Percentiles rank a stretch among this genome's conserved stretches.
Evolutionary conservation across 768 basidiomycete genomes (phyloP).

Genomic region (Coprinopsis marcescibilis): DNA sequence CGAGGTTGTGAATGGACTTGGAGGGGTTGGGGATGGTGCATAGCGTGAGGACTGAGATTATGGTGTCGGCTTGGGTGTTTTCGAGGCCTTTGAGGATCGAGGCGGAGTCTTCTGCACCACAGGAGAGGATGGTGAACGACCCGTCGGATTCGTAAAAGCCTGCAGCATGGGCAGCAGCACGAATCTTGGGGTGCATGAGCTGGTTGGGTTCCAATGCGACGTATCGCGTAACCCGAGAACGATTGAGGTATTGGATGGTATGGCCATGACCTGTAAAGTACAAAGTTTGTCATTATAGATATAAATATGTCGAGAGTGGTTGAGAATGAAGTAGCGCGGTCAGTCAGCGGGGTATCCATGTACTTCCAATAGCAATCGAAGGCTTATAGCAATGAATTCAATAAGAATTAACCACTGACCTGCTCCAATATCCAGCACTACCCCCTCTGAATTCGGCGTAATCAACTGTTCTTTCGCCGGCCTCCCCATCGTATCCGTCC

Average conservation of each 20-base stretch:
- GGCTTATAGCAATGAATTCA: not conserved
- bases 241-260: conserved; percentile 55
- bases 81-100: conserved; percentile 36
- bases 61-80: conserved; percentile 44
- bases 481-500: conserved; percentile 37
- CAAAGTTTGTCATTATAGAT: no score
- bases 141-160: conserved; percentile 52
- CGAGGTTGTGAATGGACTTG: conserved; percentile 38
- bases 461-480: conserved; percentile 43
- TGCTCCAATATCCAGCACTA: conserved; percentile 65
- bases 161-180: conserved; percentile 37
- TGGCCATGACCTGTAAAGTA: conserved; percentile 56
- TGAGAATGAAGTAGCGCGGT: no score
- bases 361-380: not conserved
- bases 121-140: conserved; percentile 51
- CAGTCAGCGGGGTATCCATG: no score
- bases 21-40: conserved; percentile 60
- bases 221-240: conserved; percentile 49
- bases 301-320: no score
- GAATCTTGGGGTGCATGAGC: conserved; percentile 55
- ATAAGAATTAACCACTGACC: conserved; percentile 29
- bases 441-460: conserved; percentile 47
- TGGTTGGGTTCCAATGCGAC: conserved; percentile 69
- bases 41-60: conserved; percentile 60
- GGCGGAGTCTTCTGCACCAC: conserved; percentile 55